A percentile compares a stretch with the other conserved stretches of the same genome.
Conservation (phyloP, 2,329 filamentous ascomycete species). For the Torrubiella hemipterigena region DNA sequence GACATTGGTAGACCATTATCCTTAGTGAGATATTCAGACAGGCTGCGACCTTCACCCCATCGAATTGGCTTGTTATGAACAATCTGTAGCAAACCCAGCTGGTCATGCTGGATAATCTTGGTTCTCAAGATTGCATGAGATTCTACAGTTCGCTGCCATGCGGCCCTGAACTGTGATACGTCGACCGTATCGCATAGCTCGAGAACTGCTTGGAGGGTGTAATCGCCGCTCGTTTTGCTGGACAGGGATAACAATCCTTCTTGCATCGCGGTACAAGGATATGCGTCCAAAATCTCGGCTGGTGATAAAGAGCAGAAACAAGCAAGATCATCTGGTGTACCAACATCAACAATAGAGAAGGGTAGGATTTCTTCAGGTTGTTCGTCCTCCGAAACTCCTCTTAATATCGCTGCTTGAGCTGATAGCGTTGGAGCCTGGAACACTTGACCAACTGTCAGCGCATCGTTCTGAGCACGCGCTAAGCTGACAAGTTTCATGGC, state of each 20-base stretch:
- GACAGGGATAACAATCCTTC: neutral
- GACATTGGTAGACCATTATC: neutral
- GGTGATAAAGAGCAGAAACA: too few relatives aligned
- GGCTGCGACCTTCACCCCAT: too few relatives aligned
- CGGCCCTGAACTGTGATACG: neutral
- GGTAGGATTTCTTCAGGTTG: too few relatives aligned
- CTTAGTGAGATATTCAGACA: too few relatives aligned
- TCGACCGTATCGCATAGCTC: neutral
- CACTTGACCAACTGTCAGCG: conserved; percentile 19
- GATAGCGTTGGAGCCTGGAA: conserved; percentile 17
- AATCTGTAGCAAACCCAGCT: neutral
- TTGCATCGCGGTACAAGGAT: neutral
- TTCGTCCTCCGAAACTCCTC: too few relatives aligned
- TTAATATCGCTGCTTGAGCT: conserved; percentile 15
- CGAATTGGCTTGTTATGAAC: neutral
- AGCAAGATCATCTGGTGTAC: too few relatives aligned
- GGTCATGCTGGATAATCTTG: neutral
- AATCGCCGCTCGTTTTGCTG: neutral
- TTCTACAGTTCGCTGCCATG: neutral
- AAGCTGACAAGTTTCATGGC: conserved; percentile 30
- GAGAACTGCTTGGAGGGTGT: neutral
- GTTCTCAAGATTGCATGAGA: neutral
- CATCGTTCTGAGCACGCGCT: conserved; percentile 16
- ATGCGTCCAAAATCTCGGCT: neutral
- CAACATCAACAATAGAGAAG: too few relatives aligned